Evolutionary conservation across 208 protist genomes (phyloP), one percentile per base, ranked within the genome.

Genomic region (Leishmania martiniquensis): DNA sequence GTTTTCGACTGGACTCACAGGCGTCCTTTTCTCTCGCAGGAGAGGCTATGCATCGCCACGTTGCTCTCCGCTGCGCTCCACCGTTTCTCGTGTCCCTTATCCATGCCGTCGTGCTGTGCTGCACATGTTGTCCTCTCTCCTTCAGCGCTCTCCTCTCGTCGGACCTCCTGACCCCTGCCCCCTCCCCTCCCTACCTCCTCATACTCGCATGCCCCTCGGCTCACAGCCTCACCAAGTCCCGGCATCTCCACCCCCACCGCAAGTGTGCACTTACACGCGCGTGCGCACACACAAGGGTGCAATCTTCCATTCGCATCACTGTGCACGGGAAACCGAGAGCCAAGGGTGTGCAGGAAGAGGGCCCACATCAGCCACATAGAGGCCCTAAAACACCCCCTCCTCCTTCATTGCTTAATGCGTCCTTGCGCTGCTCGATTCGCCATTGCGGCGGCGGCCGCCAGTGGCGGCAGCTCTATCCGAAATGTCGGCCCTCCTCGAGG

Each of bases 341-440:
- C 29, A 12, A 5, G 32, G 37, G 20, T 67, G 20, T 44, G 32
- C n/a, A 39, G n/a, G 25, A 69, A 69, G 65, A n/a, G 29, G 25
- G 17, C 29, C 7, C 29, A 13, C 29, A 34, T 29, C 17, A 51
- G 25, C 12, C 25, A 69, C 42, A 49, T 69, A 6, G 42, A 29
- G 22, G 34, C 20, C 42, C 3, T 47, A 9, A 47, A 51, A n/a
- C 15, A n/a, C 49, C 47, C 44, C 7, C 22, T 17, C 44, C 67
- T 29, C 47, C 3, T 13, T 39, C 25, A 51, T 69, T n/a, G 25
- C 7, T 70, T 82, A 69, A 75, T 83, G 79, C 79, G 73, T 65
- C 79, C 65, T 20, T 59, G 73, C 45, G 47, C 49, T 32, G 57
- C 54, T 51, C 79, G 79, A 25, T 57, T 67, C 5, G 67, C 73